Percentiles rank a stretch among this genome's conserved stretches.
These are phyloP conservation scores for Spinacia oleracea DNA, from an alignment of 179 eudicot species.

Conservation along the genomic window DNA sequence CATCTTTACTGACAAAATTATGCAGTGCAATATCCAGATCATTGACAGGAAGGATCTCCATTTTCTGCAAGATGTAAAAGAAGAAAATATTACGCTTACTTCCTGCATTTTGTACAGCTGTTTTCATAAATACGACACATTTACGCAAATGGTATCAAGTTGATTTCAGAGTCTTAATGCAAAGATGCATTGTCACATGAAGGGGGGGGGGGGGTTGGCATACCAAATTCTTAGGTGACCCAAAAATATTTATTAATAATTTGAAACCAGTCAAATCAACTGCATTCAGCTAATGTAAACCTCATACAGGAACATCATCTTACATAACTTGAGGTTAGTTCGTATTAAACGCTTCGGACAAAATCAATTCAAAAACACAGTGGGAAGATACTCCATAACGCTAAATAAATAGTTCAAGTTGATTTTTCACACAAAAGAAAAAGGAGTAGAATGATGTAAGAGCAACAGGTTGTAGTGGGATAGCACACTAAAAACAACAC, in stretches of 20 bases:
- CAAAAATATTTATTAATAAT: background rate
- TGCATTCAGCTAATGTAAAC: background rate
- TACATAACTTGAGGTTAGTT: background rate
- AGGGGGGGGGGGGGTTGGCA: background rate
- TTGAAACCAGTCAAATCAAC: background rate
- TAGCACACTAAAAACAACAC: background rate
- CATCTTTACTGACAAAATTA: conserved; percentile 95
- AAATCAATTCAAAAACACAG: background rate
- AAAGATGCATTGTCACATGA: background rate
- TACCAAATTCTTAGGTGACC: background rate
- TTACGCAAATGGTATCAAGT: background rate
- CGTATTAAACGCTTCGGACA: background rate
- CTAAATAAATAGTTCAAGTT: too few relatives aligned
- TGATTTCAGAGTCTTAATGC: background rate
- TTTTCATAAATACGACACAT: background rate
- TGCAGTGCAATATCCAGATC: conserved; percentile 96
- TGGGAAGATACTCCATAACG: background rate
- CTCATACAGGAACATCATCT: conserved; percentile 4
- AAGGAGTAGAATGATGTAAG: background rate
- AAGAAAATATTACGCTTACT: background rate
- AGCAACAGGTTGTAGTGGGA: background rate
- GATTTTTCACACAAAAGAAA: background rate
- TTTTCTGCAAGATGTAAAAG: conserved; percentile 55
- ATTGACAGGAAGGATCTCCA: conserved; percentile 98
- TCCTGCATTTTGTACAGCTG: background rate